Base-by-base conservation (phyloP, 345 rosid genomes). In the Excoecaria cochinchinensis region DNA sequence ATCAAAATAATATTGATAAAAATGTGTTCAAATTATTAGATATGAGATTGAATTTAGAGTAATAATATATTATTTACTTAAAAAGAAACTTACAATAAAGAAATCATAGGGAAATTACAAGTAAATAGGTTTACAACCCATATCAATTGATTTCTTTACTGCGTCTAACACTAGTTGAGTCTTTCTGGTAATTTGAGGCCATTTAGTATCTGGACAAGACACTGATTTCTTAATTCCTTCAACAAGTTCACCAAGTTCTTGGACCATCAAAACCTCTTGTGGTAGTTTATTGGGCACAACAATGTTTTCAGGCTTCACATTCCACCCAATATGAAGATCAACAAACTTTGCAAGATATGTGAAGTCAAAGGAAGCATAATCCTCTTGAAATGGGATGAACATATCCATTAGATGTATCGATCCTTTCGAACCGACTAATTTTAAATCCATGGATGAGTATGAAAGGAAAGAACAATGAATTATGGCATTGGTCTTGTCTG, bases 381-480 rank as follows among this genome's bases (percentile, higher is more conserved):
- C 76, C 83, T 89, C 93, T 58, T 82, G 73, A n/a, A 80, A 78
- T 1, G 95, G 97, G 66, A 92, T 81, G 16, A 86, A 77, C 64
- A 85, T 84, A 79, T 91, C 94, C 64, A 73, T 73, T 59, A 92
- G 76, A 48, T 84, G 82, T 56, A 89, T 6, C 4, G 90, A 84
- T 19, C 94, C 93, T 11, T 77, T 70, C 7, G 87, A 73, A 16
- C 90, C 92, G 13, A 84, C 24, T 58, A 87, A 56, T 10, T 80
- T 76, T 62, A 92, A 67, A 62, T 92, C 92, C 72, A 86, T 88
- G 4, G 89, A 80, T 4, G 83, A 16, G 46, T 75, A 3, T 1
- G 92, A 85, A 1, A 89, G 83, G 74, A 89, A 90, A 16, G 94
- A 90, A 85, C 92, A 88, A 69, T 89, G 95, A 52, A 89, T 70